These are phyloP conservation scores for Trametes sanguinea DNA, from an alignment of 768 basidiomycete genomes.

Conservation along the genomic window DNA sequence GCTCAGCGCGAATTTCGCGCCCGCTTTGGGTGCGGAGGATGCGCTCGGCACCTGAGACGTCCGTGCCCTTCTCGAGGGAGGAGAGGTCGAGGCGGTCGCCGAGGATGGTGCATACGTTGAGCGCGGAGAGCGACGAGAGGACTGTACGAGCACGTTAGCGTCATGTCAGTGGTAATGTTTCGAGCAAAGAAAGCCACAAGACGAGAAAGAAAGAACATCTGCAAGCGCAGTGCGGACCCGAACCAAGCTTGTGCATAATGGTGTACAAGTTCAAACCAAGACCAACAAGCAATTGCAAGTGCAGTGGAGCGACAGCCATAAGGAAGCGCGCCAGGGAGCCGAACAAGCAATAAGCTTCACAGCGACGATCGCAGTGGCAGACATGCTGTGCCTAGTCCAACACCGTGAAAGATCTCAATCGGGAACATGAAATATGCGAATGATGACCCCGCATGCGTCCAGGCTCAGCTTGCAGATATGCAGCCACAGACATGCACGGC, in stretches of 20 bases:
- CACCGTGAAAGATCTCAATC: no score
- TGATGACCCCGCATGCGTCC: no score
- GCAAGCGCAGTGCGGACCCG: no score
- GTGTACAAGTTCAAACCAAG: no score
- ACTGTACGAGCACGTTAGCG: conserved; percentile 13
- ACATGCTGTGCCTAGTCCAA: not conserved
- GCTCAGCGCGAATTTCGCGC: conserved; percentile 51
- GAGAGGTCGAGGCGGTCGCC: conserved; percentile 54
- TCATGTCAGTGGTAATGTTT: not conserved
- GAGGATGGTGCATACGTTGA: conserved; percentile 48
- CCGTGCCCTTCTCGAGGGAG: conserved; percentile 26
- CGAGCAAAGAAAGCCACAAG: no score
- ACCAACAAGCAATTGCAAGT: no score
- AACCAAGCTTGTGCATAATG: no score
- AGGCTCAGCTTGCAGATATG: no score
- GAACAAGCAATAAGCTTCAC: conserved; percentile 1
- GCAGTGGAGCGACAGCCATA: no score
- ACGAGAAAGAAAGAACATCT: no score
- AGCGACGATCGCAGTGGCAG: not conserved
- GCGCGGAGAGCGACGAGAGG: conserved; percentile 27
- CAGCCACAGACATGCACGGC: not conserved
- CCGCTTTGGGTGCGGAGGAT: conserved; percentile 52
- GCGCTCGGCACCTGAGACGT: conserved; percentile 18
- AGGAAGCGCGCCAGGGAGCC: not conserved
- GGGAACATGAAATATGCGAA: no score